Evolutionary conservation across 2,329 filamentous ascomycete species (phyloP).

Genomic region (Pyrenophora seminiperda): DNA sequence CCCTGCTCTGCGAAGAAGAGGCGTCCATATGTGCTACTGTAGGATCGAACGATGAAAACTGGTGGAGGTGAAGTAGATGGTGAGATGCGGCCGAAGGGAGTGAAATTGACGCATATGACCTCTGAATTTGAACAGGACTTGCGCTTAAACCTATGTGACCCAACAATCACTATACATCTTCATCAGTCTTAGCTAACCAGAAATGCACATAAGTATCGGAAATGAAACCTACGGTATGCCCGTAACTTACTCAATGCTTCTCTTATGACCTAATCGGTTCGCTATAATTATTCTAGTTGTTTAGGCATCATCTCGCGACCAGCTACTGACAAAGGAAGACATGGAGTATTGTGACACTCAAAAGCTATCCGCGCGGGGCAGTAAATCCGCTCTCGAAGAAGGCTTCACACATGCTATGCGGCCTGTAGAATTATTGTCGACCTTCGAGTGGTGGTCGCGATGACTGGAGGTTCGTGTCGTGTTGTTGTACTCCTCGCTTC

Average conservation of each 20-base stretch:
- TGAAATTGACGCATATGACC: background rate
- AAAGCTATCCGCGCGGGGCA: no score
- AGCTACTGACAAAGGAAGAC: no score
- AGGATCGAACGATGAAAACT: background rate
- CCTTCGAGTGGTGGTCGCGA: background rate
- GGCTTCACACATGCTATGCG: background rate
- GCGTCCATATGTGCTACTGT: background rate
- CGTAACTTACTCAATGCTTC: background rate
- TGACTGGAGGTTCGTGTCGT: conserved; percentile 3
- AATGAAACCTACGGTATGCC: background rate
- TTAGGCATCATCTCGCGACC: background rate
- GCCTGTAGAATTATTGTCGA: background rate
- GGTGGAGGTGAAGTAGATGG: background rate
- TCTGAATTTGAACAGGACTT: background rate
- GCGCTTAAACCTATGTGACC: background rate
- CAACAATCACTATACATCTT: background rate
- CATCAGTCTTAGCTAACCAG: conserved; percentile 7
- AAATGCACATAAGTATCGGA: background rate
- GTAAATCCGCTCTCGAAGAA: no score
- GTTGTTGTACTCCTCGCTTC: conserved; percentile 12
- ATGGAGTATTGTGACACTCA: no score
- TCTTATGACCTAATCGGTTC: background rate
- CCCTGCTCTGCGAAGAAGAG: background rate
- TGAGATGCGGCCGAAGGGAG: background rate
- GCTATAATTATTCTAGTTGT: background rate